Conservation (phyloP, 2,329 filamentous ascomycete genomes). For the Botrytis fragariae region DNA sequence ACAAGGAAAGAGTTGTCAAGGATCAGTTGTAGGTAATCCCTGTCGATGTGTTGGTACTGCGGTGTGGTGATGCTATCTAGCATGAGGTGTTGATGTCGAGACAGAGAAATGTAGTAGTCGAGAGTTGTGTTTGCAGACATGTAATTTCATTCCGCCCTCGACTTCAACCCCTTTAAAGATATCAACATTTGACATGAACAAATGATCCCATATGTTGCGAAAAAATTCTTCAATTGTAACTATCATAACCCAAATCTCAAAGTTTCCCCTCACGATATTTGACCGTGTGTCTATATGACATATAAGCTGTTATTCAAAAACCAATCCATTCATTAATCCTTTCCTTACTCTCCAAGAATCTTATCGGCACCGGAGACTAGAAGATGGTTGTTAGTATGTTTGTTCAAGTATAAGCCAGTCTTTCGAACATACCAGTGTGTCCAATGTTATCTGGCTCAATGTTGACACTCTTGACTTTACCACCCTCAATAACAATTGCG, state of each 20-base stretch:
- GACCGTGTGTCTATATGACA: not conserved
- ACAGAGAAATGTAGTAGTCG: not conserved
- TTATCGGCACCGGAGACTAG: conserved; percentile 40
- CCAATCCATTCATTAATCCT: not conserved
- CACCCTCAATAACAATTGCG: conserved; percentile 76
- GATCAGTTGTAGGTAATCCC: not conserved
- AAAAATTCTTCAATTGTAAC: conserved; percentile 7
- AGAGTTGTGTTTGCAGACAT: not conserved
- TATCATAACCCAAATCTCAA: not conserved
- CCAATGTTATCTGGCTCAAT: conserved; percentile 89
- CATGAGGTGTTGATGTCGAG: not conserved
- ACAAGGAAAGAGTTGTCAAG: not conserved
- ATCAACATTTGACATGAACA: not conserved
- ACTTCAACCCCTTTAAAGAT: not conserved
- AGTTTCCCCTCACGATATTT: conserved; percentile 8
- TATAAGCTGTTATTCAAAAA: conserved; percentile 12
- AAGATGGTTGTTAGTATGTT: not conserved
- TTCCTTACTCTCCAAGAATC: conserved; percentile 28
- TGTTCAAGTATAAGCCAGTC: not conserved
- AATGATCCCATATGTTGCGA: not conserved
- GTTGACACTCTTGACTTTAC: conserved; percentile 77
- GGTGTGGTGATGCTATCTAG: not conserved
- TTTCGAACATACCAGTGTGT: conserved; percentile 46
- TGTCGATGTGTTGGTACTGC: not conserved
- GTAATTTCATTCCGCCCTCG: too few species aligned